These are phyloP conservation scores for Sechiopsis laciniata DNA, from an alignment of 306 rosid genomes.

Conservation along the genomic window DNA sequence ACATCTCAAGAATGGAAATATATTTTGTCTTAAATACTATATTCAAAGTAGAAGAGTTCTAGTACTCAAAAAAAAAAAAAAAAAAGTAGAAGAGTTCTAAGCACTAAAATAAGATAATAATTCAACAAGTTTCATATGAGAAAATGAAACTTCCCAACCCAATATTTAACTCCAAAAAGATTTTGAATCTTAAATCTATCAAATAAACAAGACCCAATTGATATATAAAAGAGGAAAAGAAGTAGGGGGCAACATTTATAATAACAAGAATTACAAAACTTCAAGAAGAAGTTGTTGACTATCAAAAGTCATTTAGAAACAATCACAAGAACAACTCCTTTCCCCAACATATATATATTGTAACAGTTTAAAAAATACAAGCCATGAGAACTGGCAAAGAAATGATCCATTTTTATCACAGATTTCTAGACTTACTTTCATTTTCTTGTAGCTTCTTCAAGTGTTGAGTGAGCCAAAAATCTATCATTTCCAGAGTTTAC, in stretches of 20 bases:
- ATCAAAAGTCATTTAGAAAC: neutral
- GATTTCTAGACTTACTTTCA: slow-evolving; percentile 3
- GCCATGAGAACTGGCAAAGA: slow-evolving; percentile 14
- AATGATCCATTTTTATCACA: neutral
- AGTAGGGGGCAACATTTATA: slow-evolving; percentile 1
- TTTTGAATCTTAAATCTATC: neutral
- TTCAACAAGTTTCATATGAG: neutral
- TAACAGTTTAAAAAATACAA: neutral
- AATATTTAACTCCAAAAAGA: neutral
- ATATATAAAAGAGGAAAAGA: neutral
- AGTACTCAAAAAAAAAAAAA: no score
- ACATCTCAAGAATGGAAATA: no score
- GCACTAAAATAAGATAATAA: neutral
- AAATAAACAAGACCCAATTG: neutral
- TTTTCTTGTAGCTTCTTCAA: neutral
- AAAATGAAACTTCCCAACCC: neutral
- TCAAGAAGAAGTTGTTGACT: neutral
- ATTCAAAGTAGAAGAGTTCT: neutral
- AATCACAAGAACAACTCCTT: slow-evolving; percentile 2
- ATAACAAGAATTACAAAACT: neutral
- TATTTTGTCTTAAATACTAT: no score
- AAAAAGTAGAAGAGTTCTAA: neutral
- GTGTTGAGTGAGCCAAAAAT: neutral
- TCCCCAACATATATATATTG: neutral
- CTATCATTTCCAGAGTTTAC: slow-evolving; percentile 4